phyloP scores from a whole-genome alignment of 345 rosid genomes.

The Brassica rapa region DNA sequence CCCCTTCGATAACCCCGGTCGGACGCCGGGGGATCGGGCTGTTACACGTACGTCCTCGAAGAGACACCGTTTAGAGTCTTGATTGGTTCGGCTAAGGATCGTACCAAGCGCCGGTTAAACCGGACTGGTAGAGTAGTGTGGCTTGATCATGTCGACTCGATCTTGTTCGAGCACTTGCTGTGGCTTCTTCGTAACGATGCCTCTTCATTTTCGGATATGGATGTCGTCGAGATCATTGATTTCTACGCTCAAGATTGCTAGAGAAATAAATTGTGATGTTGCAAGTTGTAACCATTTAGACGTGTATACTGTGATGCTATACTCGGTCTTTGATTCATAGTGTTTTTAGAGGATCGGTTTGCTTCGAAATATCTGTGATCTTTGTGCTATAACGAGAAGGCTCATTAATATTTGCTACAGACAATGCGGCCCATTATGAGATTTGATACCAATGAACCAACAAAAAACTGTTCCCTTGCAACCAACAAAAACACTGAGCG shows the following conservation, averaged over 20 bases:
- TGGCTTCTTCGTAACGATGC: slow-evolving; percentile 80
- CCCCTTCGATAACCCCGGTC: no score
- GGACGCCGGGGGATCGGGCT: no score
- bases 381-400: neutral
- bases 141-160: slow-evolving; percentile 69
- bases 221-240: slow-evolving; percentile 72
- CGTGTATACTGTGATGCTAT: neutral
- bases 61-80: slow-evolving; percentile 67
- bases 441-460: neutral
- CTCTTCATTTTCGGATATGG: slow-evolving; percentile 67
- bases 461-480: no score
- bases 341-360: neutral
- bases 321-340: neutral
- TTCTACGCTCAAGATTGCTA: slow-evolving; percentile 73
- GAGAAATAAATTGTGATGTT: neutral
- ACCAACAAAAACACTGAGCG: neutral
- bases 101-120: slow-evolving; percentile 4
- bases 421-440: neutral
- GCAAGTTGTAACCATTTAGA: neutral
- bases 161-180: slow-evolving; percentile 89
- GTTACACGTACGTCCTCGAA: slow-evolving; percentile 59
- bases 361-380: neutral
- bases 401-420: neutral
- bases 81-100: slow-evolving; percentile 44
- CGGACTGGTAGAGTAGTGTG: slow-evolving; percentile 46